A percentile compares a stretch with the other conserved stretches of the same genome.
These are phyloP conservation scores for Melanogaster broomeanus DNA, from an alignment of 768 basidiomycete species.

Conservation along the genomic window DNA sequence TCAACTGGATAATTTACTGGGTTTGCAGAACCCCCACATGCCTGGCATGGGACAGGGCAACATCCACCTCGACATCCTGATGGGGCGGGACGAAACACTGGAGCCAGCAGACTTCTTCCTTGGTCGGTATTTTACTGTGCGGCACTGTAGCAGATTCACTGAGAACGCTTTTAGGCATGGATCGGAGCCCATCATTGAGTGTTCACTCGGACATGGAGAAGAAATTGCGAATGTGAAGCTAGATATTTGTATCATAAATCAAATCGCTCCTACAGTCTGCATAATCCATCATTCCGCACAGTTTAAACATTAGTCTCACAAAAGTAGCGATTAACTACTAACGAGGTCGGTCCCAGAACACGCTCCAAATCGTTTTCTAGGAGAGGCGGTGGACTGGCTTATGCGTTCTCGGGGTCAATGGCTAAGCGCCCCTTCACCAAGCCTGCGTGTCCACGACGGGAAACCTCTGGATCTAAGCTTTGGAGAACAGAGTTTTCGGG, in stretches of 20 bases:
- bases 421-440: too few relatives aligned
- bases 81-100: slow-evolving; percentile 88
- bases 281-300: background rate
- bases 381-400: too few relatives aligned
- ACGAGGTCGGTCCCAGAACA: too few relatives aligned
- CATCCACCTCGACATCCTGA: slow-evolving; percentile 87
- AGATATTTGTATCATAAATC: slow-evolving; percentile 10
- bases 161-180: slow-evolving; percentile 46
- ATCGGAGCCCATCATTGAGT: slow-evolving; percentile 49
- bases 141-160: slow-evolving; percentile 2
- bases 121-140: slow-evolving; percentile 45
- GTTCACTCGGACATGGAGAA: slow-evolving; percentile 71
- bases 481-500: slow-evolving; percentile 4
- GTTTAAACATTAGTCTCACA: too few relatives aligned
- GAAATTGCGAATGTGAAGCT: slow-evolving; percentile 46
- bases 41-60: slow-evolving; percentile 69
- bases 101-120: slow-evolving; percentile 80
- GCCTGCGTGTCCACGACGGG: too few relatives aligned
- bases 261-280: background rate
- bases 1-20: background rate
- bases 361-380: too few relatives aligned
- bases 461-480: too few relatives aligned
- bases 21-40: slow-evolving; percentile 62
- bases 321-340: too few relatives aligned
- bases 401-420: too few relatives aligned